Conservation (phyloP, 2,329 filamentous ascomycete genomes). For the Clonostachys rosea region DNA sequence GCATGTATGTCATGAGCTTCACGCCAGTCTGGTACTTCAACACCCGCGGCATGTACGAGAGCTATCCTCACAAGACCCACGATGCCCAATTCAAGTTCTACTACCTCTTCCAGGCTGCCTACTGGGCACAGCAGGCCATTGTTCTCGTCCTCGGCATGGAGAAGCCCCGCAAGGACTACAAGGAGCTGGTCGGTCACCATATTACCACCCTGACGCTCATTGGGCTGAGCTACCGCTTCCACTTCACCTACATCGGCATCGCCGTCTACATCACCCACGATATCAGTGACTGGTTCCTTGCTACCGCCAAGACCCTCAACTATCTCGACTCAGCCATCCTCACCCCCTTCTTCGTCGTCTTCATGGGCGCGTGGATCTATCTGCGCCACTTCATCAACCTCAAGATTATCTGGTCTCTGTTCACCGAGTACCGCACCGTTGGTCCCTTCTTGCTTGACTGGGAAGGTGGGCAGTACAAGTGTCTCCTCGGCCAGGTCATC, state of each 20-base stretch:
- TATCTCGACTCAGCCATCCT: slow-evolving; percentile 78
- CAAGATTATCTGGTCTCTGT: slow-evolving; percentile 68
- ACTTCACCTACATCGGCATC: slow-evolving; percentile 93
- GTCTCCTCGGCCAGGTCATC: slow-evolving; percentile 63
- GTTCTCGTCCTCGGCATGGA: slow-evolving; percentile 83
- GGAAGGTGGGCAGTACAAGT: slow-evolving; percentile 75
- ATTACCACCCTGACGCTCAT: slow-evolving; percentile 85
- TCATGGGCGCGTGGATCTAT: slow-evolving; percentile 84
- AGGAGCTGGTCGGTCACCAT: slow-evolving; percentile 87
- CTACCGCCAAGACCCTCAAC: slow-evolving; percentile 87
- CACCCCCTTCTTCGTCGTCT: slow-evolving; percentile 79
- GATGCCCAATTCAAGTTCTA: slow-evolving; percentile 87
- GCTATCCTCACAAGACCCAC: slow-evolving; percentile 79
- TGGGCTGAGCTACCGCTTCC: slow-evolving; percentile 84
- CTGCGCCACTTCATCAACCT: slow-evolving; percentile 83
- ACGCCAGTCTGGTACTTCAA: slow-evolving; percentile 98
- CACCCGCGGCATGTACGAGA: slow-evolving; percentile 83
- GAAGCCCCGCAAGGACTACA: slow-evolving; percentile 92
- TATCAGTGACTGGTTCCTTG: slow-evolving; percentile 92
- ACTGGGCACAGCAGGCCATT: slow-evolving; percentile 93
- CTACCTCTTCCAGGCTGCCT: slow-evolving; percentile 89
- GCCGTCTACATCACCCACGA: slow-evolving; percentile 94
- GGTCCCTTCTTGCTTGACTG: slow-evolving; percentile 75
- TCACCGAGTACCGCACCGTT: slow-evolving; percentile 70
- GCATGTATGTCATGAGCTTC: slow-evolving; percentile 84